phyloP scores from a whole-genome alignment of 495 filamentous ascomycete species.

The Aspergillus cristatus region DNA sequence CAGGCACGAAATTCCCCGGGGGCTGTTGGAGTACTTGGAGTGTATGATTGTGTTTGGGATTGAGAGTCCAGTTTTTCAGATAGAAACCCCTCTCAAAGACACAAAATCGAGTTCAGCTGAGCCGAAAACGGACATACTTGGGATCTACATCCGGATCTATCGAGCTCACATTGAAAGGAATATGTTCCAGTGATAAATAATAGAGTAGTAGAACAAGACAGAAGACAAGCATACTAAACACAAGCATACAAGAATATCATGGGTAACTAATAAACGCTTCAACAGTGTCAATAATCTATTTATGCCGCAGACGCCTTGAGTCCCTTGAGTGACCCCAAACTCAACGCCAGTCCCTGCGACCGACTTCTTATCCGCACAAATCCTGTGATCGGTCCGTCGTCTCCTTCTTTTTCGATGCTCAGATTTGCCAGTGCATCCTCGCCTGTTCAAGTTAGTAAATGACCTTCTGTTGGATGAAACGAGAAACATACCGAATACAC shows the following conservation, averaged over 20 bases:
- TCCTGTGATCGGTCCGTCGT: slow-evolving; percentile 92
- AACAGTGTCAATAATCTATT: slow-evolving; percentile 18
- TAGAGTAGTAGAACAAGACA: slow-evolving; percentile 14
- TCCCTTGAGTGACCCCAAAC: slow-evolving; percentile 90
- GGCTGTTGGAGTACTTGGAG: no score
- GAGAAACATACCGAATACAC: slow-evolving; percentile 81
- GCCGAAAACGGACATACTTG: no score
- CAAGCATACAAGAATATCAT: slow-evolving; percentile 5
- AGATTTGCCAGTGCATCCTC: slow-evolving; percentile 98
- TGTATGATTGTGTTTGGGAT: no score
- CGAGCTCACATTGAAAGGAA: no score
- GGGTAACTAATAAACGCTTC: slow-evolving; percentile 16
- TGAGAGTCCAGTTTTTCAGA: no score
- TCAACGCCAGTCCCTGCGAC: slow-evolving; percentile 90
- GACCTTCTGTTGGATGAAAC: neutral
- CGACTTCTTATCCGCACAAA: slow-evolving; percentile 98
- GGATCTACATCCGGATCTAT: no score
- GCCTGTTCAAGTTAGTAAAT: slow-evolving; percentile 47
- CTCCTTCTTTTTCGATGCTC: slow-evolving; percentile 95
- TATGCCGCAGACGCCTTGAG: slow-evolving; percentile 53
- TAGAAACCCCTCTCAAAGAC: no score
- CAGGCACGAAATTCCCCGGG: no score
- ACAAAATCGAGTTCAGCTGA: no score
- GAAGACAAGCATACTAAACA: slow-evolving; percentile 13
- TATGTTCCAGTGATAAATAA: no score